phyloP scores from a whole-genome alignment of 2,329 filamentous ascomycete species.

The Colletotrichum tanaceti region DNA sequence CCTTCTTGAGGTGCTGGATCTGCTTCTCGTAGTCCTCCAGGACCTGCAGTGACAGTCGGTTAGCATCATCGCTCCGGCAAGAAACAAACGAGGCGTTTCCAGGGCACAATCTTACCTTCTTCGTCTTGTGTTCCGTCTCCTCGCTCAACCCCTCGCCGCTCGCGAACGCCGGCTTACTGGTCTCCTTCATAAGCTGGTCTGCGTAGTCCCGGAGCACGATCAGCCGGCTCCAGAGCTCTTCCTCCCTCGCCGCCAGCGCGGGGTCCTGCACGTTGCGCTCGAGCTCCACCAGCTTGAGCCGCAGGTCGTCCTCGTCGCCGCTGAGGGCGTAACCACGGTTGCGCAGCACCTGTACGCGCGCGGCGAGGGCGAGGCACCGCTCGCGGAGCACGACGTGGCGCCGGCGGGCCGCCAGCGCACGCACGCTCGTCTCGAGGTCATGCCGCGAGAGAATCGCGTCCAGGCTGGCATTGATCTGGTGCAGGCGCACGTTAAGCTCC shows the following conservation, averaged over 20 bases:
- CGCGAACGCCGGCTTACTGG: slow-evolving; percentile 72
- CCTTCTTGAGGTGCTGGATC: slow-evolving; percentile 79
- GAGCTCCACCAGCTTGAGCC: slow-evolving; percentile 75
- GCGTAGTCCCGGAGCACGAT: slow-evolving; percentile 80
- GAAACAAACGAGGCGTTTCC: neutral
- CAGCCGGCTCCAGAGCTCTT: slow-evolving; percentile 87
- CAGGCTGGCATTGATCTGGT: slow-evolving; percentile 82
- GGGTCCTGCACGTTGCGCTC: slow-evolving; percentile 80
- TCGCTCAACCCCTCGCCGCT: slow-evolving; percentile 72
- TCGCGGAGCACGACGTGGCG: slow-evolving; percentile 79
- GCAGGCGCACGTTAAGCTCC: slow-evolving; percentile 77
- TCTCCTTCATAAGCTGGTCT: slow-evolving; percentile 77
- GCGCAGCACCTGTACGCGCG: slow-evolving; percentile 82
- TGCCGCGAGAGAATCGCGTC: slow-evolving; percentile 79
- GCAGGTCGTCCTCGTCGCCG: slow-evolving; percentile 81
- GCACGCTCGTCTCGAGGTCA: slow-evolving; percentile 80
- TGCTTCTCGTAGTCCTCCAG: slow-evolving; percentile 86
- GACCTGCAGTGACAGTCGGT: slow-evolving; percentile 62
- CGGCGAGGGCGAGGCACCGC: slow-evolving; percentile 78
- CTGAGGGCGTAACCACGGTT: slow-evolving; percentile 86
- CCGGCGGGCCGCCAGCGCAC: slow-evolving; percentile 77
- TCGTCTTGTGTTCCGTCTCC: slow-evolving; percentile 77
- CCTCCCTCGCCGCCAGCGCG: slow-evolving; percentile 77
- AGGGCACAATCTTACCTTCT: slow-evolving; percentile 69
- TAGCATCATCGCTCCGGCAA: slow-evolving; percentile 17